These are phyloP conservation scores for Sugiyamaella boreocaroliniensis DNA, from an alignment of 805 yeast species.

Conservation along the genomic window DNA sequence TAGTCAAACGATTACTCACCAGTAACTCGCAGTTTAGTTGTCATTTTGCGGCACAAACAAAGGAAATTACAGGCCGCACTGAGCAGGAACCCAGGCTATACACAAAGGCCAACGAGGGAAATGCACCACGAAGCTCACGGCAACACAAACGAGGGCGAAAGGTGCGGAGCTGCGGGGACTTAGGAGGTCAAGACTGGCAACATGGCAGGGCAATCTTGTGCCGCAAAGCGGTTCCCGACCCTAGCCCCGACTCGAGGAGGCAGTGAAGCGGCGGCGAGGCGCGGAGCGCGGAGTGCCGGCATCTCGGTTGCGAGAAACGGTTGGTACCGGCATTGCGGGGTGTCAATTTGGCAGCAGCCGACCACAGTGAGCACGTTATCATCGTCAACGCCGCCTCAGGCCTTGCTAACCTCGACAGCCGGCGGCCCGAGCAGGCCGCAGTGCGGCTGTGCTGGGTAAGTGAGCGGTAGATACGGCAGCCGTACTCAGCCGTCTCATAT, in stretches of 20 bases:
- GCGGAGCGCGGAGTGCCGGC: neutral
- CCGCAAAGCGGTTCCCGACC: neutral
- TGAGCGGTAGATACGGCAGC: no score
- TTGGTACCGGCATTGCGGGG: no score
- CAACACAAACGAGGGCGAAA: neutral
- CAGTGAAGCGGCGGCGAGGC: neutral
- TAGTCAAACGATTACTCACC: neutral
- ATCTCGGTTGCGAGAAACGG: no score
- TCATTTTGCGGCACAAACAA: neutral
- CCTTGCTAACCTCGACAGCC: no score
- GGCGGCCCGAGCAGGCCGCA: no score
- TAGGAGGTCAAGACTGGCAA: neutral
- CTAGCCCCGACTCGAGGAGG: neutral
- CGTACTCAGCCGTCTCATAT: no score
- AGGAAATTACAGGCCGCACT: neutral
- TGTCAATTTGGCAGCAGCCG: no score
- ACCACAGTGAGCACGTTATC: no score
- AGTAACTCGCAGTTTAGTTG: conserved; percentile 3
- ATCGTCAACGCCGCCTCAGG: no score
- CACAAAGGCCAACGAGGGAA: conserved; percentile 9
- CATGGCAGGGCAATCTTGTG: neutral
- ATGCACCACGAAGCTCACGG: neutral
- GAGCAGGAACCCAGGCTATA: conserved; percentile 16
- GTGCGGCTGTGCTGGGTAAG: no score
- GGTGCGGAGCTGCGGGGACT: neutral